These are phyloP conservation scores for Coniochaeta prunicola DNA, from an alignment of 2,329 filamentous ascomycete species.

Conservation along the genomic window DNA sequence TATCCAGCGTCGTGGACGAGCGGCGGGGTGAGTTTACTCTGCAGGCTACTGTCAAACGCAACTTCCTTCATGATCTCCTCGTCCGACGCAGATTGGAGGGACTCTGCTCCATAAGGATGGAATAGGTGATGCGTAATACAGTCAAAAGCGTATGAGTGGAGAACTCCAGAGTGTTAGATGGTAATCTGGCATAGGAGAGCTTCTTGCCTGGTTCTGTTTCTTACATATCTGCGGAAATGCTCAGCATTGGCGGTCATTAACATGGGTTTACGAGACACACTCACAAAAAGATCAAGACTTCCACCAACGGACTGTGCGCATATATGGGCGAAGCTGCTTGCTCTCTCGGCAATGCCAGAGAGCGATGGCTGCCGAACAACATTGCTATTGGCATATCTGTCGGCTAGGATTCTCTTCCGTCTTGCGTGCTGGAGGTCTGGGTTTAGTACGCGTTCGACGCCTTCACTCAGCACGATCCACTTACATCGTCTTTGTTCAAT, in stretches of 20 bases:
- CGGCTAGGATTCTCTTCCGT: constrained; percentile 55
- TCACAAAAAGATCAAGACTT: constrained; percentile 55
- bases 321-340: constrained; percentile 44
- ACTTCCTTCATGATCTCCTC: constrained; percentile 62
- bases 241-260: neutral
- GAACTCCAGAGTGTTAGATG: constrained; percentile 15
- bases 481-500: constrained; percentile 44
- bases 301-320: constrained; percentile 36
- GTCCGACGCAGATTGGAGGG: constrained; percentile 46
- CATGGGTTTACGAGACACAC: constrained; percentile 7
- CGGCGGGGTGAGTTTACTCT: constrained; percentile 38
- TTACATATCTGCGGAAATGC: constrained; percentile 5
- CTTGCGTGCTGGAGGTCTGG: constrained; percentile 40
- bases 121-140: constrained; percentile 65
- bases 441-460: neutral
- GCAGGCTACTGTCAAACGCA: constrained; percentile 59
- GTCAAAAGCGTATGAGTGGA: constrained; percentile 64
- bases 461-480: constrained; percentile 11
- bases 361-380: constrained; percentile 49
- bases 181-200: neutral
- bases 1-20: neutral
- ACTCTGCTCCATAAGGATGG: constrained; percentile 56
- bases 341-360: constrained; percentile 49
- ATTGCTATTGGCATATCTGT: constrained; percentile 63
- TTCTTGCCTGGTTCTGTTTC: constrained; percentile 5